Conservation (phyloP, 192 early-diverging fungal species). For the Globomyces pollinis-pini region DNA sequence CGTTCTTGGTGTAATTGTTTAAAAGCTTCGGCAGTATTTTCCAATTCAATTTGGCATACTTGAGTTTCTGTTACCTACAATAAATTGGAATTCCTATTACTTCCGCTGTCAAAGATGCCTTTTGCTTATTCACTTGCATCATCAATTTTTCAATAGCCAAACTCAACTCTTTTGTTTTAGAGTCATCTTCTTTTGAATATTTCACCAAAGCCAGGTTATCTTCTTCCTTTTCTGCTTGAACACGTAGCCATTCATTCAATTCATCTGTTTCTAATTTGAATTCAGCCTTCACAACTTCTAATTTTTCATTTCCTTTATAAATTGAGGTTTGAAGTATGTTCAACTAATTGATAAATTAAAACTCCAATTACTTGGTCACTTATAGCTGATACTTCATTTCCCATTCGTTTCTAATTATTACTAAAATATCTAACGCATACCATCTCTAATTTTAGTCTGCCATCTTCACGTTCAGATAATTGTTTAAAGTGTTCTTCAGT, state of each 20-base stretch:
- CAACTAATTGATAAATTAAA: conserved; percentile 20
- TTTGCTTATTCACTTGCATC: conserved; percentile 52
- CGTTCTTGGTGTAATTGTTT: conserved; percentile 46
- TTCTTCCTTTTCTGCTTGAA: conserved; percentile 54
- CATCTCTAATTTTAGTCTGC: conserved; percentile 42
- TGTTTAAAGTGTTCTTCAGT: conserved; percentile 56
- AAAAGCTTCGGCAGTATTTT: conserved; percentile 47
- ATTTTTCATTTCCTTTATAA: conserved; percentile 47
- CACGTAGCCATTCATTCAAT: conserved; percentile 52
- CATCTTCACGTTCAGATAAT: conserved; percentile 46
- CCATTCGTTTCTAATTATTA: conserved; percentile 14
- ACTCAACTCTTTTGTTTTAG: conserved; percentile 43
- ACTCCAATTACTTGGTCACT: conserved; percentile 36
- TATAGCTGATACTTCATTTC: conserved; percentile 39
- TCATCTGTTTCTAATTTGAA: conserved; percentile 50
- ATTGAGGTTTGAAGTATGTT: conserved; percentile 49
- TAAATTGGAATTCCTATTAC: conserved; percentile 13
- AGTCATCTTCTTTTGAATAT: conserved; percentile 52
- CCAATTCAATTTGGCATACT: conserved; percentile 53
- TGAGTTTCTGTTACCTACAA: conserved; percentile 50
- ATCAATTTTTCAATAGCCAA: conserved; percentile 49
- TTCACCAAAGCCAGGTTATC: conserved; percentile 49
- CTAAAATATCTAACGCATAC: conserved; percentile 1
- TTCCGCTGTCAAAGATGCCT: conserved; percentile 40
- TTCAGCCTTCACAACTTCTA: conserved; percentile 42